These are phyloP conservation scores for Clathrus columnatus DNA, from an alignment of 768 basidiomycete species.

Conservation along the genomic window DNA sequence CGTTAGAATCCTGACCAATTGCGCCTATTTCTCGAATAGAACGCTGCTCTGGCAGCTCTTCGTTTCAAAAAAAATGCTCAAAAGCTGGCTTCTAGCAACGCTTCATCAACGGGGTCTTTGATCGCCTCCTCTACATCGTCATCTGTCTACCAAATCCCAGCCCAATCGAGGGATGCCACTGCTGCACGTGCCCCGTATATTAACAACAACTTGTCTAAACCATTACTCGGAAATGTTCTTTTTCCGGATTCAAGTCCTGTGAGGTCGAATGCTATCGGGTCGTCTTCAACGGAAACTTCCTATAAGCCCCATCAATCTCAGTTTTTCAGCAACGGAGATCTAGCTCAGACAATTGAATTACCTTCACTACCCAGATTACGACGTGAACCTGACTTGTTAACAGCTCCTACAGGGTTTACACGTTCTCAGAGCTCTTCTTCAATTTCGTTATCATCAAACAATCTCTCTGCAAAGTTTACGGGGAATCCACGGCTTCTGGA, in stretches of 20 bases:
- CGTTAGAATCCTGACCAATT: neutral
- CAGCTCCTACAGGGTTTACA: constrained; percentile 49
- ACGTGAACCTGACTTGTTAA: constrained; percentile 43
- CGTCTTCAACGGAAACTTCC: constrained; percentile 22
- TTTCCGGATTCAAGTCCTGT: constrained; percentile 73
- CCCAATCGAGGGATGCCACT: constrained; percentile 74
- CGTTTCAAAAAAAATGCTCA: constrained; percentile 38
- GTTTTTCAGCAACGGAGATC: constrained; percentile 32
- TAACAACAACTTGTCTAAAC: constrained; percentile 34
- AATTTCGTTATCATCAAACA: constrained; percentile 1
- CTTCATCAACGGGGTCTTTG: constrained; percentile 7
- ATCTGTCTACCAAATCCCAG: constrained; percentile 26
- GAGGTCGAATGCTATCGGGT: constrained; percentile 14
- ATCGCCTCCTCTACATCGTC: constrained; percentile 15
- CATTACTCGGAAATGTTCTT: constrained; percentile 48
- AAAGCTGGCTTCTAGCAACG: constrained; percentile 19
- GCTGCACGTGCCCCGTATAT: constrained; percentile 47
- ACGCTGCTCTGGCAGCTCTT: constrained; percentile 35
- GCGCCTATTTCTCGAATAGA: constrained; percentile 21
- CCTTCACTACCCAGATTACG: constrained; percentile 23
- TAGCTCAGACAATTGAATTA: constrained; percentile 32
- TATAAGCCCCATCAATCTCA: constrained; percentile 33
- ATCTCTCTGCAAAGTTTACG: constrained; percentile 17
- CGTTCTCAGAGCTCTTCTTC: constrained; percentile 39
- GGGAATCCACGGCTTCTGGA: constrained; percentile 27